A percentile compares a stretch with the other conserved stretches of the same genome.
phyloP scores from a whole-genome alignment of 495 filamentous ascomycete species.

The Aspergillus haitiensis region DNA sequence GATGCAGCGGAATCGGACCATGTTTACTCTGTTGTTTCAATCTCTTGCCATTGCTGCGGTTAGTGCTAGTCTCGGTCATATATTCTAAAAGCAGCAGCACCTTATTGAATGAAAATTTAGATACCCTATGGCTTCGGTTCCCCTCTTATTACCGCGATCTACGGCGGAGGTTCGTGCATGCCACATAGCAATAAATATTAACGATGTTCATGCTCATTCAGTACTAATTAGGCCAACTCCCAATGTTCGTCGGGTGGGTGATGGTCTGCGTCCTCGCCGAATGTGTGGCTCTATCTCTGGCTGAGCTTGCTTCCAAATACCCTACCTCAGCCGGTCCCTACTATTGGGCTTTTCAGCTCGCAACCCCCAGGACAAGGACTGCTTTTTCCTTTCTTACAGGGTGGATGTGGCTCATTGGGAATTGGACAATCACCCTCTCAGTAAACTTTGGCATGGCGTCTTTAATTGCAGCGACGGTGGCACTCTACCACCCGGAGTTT shows the following conservation, averaged over 20 bases:
- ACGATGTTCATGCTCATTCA: background rate
- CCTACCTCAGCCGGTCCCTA: constrained; percentile 53
- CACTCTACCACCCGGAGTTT: constrained; percentile 59
- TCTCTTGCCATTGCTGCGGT: constrained; percentile 13
- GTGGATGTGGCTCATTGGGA: constrained; percentile 67
- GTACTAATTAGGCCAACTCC: constrained; percentile 23
- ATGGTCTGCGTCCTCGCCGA: constrained; percentile 40
- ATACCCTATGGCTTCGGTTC: constrained; percentile 5
- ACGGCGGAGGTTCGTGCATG: constrained; percentile 34
- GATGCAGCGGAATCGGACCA: constrained; percentile 40
- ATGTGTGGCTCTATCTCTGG: constrained; percentile 45
- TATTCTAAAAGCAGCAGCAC: background rate
- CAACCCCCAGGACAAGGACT: constrained; percentile 20
- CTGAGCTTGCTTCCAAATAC: constrained; percentile 50
- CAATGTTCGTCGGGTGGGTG: constrained; percentile 48
- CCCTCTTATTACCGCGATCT: constrained; percentile 44
- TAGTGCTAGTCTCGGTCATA: background rate
- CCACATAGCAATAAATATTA: background rate
- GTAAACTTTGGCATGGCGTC: constrained; percentile 68
- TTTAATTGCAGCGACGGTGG: constrained; percentile 51
- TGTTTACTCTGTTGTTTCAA: constrained; percentile 31
- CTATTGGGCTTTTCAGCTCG: constrained; percentile 51
- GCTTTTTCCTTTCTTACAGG: constrained; percentile 60
- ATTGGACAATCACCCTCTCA: constrained; percentile 67
- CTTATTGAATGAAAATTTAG: background rate